Conservation (phyloP, 352 stramenopile species). For the Pseudoperonospora humuli region DNA sequence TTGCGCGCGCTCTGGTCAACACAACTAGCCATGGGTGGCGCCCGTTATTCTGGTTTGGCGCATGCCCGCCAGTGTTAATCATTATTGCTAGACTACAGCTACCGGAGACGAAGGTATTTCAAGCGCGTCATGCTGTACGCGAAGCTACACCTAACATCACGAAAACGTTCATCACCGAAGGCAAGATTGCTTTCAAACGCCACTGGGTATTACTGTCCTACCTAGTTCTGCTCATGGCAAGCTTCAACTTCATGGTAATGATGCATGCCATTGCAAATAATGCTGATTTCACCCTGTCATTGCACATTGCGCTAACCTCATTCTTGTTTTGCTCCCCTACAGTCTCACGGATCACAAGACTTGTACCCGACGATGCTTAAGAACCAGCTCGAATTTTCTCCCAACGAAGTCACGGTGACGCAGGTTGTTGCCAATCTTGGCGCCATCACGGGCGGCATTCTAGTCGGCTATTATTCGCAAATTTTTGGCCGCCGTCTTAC, state of each 20-base stretch:
- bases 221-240: slow-evolving; percentile 38
- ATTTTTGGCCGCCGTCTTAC: slow-evolving; percentile 37
- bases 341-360: slow-evolving; percentile 42
- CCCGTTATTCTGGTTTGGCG: slow-evolving; percentile 42
- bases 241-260: slow-evolving; percentile 44
- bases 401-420: slow-evolving; percentile 37
- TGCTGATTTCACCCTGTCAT: too few relatives aligned
- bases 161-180: slow-evolving; percentile 31
- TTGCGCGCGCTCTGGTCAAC: slow-evolving; percentile 29
- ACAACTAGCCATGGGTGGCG: slow-evolving; percentile 42
- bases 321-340: not conserved
- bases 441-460: slow-evolving; percentile 38
- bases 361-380: slow-evolving; percentile 46
- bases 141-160: slow-evolving; percentile 26
- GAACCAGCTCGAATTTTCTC: slow-evolving; percentile 38
- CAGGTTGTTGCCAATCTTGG: slow-evolving; percentile 44
- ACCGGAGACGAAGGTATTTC: slow-evolving; percentile 37
- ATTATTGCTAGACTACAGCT: slow-evolving; percentile 33
- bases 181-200: slow-evolving; percentile 34
- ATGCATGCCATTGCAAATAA: too few relatives aligned
- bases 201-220: slow-evolving; percentile 40
- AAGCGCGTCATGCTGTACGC: slow-evolving; percentile 27
- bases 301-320: too few relatives aligned
- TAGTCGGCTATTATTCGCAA: slow-evolving; percentile 51
- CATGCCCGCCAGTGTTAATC: slow-evolving; percentile 37